Percentiles rank a stretch among this genome's conserved stretches.
These are phyloP conservation scores for Pestalotiopsis sp. DNA, from an alignment of 2,329 filamentous ascomycete species.

Conservation along the genomic window DNA sequence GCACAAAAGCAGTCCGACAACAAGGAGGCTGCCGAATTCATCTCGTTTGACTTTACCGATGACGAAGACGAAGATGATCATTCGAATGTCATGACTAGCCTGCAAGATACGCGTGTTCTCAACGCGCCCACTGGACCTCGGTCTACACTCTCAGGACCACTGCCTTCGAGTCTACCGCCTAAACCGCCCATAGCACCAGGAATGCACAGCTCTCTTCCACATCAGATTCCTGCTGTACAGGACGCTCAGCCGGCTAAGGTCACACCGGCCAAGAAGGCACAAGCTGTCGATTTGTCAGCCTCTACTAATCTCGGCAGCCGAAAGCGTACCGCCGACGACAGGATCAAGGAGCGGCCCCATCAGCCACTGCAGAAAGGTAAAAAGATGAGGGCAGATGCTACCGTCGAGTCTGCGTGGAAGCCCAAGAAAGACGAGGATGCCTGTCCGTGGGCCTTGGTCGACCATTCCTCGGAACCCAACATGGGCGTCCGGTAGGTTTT, in stretches of 20 bases:
- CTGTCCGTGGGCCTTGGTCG: conserved; percentile 65
- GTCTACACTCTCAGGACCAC: conserved; percentile 17
- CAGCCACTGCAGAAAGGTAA: conserved; percentile 53
- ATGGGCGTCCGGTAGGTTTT: conserved; percentile 59
- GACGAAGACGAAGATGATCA: conserved; percentile 44
- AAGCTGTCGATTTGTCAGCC: conserved; percentile 36
- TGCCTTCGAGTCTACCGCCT: conserved; percentile 17
- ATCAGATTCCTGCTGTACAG: not conserved
- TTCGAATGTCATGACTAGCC: conserved; percentile 18
- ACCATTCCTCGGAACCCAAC: conserved; percentile 56
- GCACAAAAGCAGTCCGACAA: conserved; percentile 52
- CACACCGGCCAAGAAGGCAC: conserved; percentile 18
- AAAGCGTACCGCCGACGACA: conserved; percentile 76
- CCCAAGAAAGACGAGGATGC: conserved; percentile 42
- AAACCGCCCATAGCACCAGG: not conserved
- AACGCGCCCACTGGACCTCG: conserved; percentile 39
- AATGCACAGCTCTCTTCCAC: not conserved
- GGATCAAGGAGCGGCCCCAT: conserved; percentile 60
- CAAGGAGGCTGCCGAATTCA: conserved; percentile 77
- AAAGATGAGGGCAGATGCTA: conserved; percentile 52
- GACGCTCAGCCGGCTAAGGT: not conserved
- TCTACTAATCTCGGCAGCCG: conserved; percentile 60
- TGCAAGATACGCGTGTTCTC: conserved; percentile 27
- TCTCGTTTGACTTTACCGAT: conserved; percentile 76
- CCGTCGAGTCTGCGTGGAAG: conserved; percentile 56